Evolutionary conservation across 2,329 filamentous ascomycete genomes (phyloP).

Genomic region (Scortechinia acanthostroma): DNA sequence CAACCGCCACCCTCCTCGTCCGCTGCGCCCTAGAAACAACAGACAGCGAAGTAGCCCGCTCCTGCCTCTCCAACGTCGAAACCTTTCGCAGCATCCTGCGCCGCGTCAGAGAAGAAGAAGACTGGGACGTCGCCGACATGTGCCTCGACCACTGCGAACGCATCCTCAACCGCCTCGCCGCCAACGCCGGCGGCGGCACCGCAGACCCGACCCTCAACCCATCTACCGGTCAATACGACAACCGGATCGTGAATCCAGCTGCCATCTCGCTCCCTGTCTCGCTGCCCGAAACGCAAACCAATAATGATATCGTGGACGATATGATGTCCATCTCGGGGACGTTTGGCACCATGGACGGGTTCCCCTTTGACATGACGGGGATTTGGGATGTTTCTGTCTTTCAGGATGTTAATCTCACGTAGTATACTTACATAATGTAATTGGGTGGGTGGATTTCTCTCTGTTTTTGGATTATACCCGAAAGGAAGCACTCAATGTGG

Average conservation of each 20-base stretch:
- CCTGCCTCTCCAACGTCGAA: slow-evolving; percentile 35
- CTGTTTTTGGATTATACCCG: too few species aligned
- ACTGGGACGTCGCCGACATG: slow-evolving; percentile 47
- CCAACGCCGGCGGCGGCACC: slow-evolving; percentile 8
- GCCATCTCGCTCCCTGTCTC: slow-evolving; percentile 22
- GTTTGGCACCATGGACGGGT: slow-evolving; percentile 32
- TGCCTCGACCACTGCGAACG: slow-evolving; percentile 38
- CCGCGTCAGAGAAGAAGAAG: slow-evolving; percentile 34
- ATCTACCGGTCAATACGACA: slow-evolving; percentile 9
- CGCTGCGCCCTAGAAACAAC: slow-evolving; percentile 40
- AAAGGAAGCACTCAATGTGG: too few species aligned
- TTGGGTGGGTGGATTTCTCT: too few species aligned
- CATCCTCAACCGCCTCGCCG: slow-evolving; percentile 28
- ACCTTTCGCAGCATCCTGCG: slow-evolving; percentile 35
- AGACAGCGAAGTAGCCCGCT: slow-evolving; percentile 30
- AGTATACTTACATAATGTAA: too few species aligned
- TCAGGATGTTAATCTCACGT: slow-evolving; percentile 12
- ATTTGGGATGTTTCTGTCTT: slow-evolving; percentile 33
- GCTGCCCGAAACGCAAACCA: slow-evolving; percentile 29
- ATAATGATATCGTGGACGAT: slow-evolving; percentile 32
- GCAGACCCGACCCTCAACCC: background rate
- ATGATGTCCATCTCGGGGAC: slow-evolving; percentile 35
- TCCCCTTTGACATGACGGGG: slow-evolving; percentile 33
- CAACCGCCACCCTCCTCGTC: slow-evolving; percentile 40
- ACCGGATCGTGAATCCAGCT: slow-evolving; percentile 22